Evolutionary conservation across 1,284 basidiomycete genomes (phyloP).

Genomic region (Fistulinella cinereoalba): DNA sequence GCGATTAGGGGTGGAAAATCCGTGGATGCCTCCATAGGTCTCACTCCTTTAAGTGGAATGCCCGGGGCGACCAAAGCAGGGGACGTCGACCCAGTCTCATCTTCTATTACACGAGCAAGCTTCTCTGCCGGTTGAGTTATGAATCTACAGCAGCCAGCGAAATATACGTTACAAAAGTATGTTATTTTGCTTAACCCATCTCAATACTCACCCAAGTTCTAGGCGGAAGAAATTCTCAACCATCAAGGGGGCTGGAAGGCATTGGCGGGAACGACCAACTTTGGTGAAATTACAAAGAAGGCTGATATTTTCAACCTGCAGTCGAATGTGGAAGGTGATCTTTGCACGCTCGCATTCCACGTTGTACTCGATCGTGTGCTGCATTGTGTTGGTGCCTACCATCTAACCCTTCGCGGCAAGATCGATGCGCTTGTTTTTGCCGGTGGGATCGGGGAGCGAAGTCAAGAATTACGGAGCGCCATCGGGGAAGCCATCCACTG

Average conservation of each 20-base stretch:
- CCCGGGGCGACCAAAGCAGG: conserved; percentile 87
- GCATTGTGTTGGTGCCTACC: conserved; percentile 70
- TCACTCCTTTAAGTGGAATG: conserved; percentile 75
- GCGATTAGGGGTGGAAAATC: conserved; percentile 69
- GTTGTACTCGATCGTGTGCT: conserved; percentile 75
- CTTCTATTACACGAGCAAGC: conserved; percentile 76
- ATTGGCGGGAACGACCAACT: conserved; percentile 76
- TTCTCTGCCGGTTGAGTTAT: conserved; percentile 44
- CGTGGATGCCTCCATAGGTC: conserved; percentile 80
- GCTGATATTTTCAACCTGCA: conserved; percentile 26
- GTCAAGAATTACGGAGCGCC: conserved; percentile 56
- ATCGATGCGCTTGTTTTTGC: conserved; percentile 83
- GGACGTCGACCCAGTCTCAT: conserved; percentile 80
- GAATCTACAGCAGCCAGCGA: conserved; percentile 45
- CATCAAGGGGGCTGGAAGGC: conserved; percentile 70
- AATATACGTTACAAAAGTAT: conserved; percentile 61
- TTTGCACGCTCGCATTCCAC: conserved; percentile 61
- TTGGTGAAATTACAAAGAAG: conserved; percentile 57
- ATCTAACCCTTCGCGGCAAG: conserved; percentile 61
- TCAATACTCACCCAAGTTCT: background rate
- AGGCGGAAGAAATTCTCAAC: conserved; percentile 80
- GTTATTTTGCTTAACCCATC: background rate
- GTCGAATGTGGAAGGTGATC: conserved; percentile 20
- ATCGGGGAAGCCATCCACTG: conserved; percentile 53
- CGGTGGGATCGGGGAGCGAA: conserved; percentile 82